Evolutionary conservation across 75 land plant genomes (phyloP).

Genomic region (Pinus albicaulis): DNA sequence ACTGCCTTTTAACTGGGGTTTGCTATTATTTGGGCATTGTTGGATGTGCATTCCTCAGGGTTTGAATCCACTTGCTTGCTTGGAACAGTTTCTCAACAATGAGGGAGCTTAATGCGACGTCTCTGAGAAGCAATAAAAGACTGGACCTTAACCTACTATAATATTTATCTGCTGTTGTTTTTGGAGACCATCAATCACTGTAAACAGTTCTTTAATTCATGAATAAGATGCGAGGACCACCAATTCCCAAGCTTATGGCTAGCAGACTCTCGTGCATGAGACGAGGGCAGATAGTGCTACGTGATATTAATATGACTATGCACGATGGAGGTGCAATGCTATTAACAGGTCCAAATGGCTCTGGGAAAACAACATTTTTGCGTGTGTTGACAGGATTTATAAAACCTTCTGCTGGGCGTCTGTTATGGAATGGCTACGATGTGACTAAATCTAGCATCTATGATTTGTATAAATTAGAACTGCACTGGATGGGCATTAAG

Average conservation of each 20-base stretch:
- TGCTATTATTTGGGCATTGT: too few species aligned
- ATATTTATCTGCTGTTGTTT: too few species aligned
- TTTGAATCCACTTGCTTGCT: too few species aligned
- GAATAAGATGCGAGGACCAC: constrained; percentile 32
- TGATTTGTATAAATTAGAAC: constrained; percentile 60
- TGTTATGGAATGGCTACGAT: constrained; percentile 81
- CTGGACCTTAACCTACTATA: too few species aligned
- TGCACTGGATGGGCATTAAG: constrained; percentile 68
- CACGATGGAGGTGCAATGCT: constrained; percentile 64
- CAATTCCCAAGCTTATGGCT: constrained; percentile 53
- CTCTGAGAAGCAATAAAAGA: too few species aligned
- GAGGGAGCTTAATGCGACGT: too few species aligned
- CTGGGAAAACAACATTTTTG: constrained; percentile 74
- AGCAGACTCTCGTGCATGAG: constrained; percentile 71
- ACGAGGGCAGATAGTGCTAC: constrained; percentile 54
- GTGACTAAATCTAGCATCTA: constrained; percentile 56
- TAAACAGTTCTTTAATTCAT: too few species aligned
- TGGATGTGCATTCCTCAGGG: too few species aligned
- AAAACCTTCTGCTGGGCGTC: constrained; percentile 65
- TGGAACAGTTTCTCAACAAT: too few species aligned
- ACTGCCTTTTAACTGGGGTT: too few species aligned
- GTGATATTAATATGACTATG: constrained; percentile 57
- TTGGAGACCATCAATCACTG: too few species aligned
- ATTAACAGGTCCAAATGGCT: constrained; percentile 70
- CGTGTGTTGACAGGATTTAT: constrained; percentile 68